phyloP scores from a whole-genome alignment of 2,329 filamentous ascomycete species.

The Pseudocercospora musae region DNA sequence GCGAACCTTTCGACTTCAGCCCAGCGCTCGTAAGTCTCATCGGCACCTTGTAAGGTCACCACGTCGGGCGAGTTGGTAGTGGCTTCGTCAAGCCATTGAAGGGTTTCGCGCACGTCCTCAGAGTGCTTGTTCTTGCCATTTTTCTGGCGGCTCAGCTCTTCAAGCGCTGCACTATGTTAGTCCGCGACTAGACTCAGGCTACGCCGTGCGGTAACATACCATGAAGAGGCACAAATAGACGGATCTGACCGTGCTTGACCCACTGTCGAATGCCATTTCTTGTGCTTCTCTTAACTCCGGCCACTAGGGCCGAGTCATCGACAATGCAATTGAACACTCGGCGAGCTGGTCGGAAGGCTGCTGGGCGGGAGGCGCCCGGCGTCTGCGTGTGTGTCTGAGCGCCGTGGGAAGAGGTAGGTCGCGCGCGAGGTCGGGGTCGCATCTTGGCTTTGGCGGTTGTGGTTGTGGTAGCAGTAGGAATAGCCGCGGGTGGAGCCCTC shows the following conservation, averaged over 20 bases:
- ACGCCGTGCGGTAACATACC: constrained; percentile 38
- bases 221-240: constrained; percentile 51
- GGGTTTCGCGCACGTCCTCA: constrained; percentile 47
- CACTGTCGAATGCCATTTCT: constrained; percentile 52
- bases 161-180: constrained; percentile 39
- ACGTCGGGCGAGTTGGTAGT: constrained; percentile 44
- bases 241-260: constrained; percentile 49
- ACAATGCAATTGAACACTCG: constrained; percentile 55
- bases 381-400: constrained; percentile 4
- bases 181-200: not conserved
- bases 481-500: not conserved
- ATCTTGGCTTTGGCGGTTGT: constrained; percentile 19
- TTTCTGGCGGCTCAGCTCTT: constrained; percentile 46
- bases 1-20: constrained; percentile 49
- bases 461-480: constrained; percentile 5
- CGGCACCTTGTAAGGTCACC: constrained; percentile 48
- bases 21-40: constrained; percentile 49
- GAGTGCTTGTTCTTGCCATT: constrained; percentile 42
- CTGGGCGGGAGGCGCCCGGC: constrained; percentile 11
- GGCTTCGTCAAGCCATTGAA: constrained; percentile 51
- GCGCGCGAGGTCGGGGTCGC: constrained; percentile 25
- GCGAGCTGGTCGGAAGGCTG: constrained; percentile 30
- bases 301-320: constrained; percentile 50
- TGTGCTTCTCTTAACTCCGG: constrained; percentile 51
- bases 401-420: constrained; percentile 30